A percentile compares a stretch with the other conserved stretches of the same genome.
Conservation (phyloP, 2,329 filamentous ascomycete species). For the Coccinonectria pachysandricola region DNA sequence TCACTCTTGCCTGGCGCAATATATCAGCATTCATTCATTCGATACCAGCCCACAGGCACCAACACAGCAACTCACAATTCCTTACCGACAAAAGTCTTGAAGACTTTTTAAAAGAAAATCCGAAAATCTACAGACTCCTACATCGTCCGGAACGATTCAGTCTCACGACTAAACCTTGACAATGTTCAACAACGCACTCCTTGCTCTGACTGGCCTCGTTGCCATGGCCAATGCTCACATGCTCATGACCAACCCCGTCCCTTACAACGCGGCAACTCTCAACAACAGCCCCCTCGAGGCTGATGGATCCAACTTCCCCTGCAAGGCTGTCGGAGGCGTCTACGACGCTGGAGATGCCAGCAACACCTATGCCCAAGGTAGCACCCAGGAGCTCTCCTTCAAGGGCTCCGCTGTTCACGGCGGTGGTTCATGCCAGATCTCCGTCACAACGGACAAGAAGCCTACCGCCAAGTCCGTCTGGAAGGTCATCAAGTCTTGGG, state of each 20-base stretch:
- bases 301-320: conserved; percentile 65
- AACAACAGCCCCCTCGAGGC: conserved; percentile 54
- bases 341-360: conserved; percentile 35
- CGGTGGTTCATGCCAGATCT: conserved; percentile 86
- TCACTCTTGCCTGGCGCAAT: no score
- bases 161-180: conserved; percentile 2
- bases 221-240: conserved; percentile 63
- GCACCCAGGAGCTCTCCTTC: conserved; percentile 46
- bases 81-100: no score
- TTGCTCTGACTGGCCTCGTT: conserved; percentile 46
- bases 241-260: conserved; percentile 56
- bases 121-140: no score
- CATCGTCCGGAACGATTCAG: conserved; percentile 25
- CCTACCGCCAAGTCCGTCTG: conserved; percentile 59
- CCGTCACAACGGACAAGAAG: conserved; percentile 65
- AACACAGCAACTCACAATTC: no score
- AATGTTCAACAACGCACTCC: conserved; percentile 16
- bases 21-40: no score
- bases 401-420: conserved; percentile 69
- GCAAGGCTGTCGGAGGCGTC: conserved; percentile 50
- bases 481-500: conserved; percentile 82
- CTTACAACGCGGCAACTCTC: conserved; percentile 36
- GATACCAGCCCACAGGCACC: no score
- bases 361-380: conserved; percentile 46
- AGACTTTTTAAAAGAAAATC: no score